Percentiles rank a stretch among this genome's conserved stretches.
These are phyloP conservation scores for Spathaspora girioi DNA, from an alignment of 805 yeast species.

Conservation along the genomic window DNA sequence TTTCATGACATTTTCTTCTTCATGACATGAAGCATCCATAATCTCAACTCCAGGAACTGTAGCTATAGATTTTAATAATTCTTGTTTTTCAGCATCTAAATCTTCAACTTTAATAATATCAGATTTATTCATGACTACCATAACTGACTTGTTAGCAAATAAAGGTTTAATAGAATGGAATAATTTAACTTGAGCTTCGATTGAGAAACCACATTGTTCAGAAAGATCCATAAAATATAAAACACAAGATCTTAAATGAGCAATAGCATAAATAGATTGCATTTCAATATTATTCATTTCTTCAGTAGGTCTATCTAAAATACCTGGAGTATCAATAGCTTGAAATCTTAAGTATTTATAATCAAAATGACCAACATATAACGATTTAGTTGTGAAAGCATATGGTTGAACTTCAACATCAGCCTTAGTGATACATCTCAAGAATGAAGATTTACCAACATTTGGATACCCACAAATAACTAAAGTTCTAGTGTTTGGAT, in stretches of 20 bases:
- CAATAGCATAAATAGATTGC: slow-evolving; percentile 99
- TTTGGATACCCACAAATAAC: slow-evolving; percentile 98
- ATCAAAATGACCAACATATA: slow-evolving; percentile 98
- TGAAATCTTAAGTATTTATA: slow-evolving; percentile 96
- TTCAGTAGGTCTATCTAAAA: slow-evolving; percentile 96
- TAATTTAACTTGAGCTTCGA: slow-evolving; percentile 95
- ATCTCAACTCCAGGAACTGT: slow-evolving; percentile 82
- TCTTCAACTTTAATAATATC: slow-evolving; percentile 88
- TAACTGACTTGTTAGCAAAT: slow-evolving; percentile 93
- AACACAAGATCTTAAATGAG: slow-evolving; percentile 95
- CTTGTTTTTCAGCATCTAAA: slow-evolving; percentile 71
- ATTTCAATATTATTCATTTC: slow-evolving; percentile 99
- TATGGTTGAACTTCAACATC: slow-evolving; percentile 99
- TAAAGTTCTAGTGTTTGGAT: slow-evolving; percentile 97
- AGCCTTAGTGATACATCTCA: slow-evolving; percentile 91
- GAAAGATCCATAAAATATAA: slow-evolving; percentile 97
- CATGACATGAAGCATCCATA: slow-evolving; percentile 88
- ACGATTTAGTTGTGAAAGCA: slow-evolving; percentile 96
- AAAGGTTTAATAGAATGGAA: slow-evolving; percentile 96
- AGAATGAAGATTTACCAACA: slow-evolving; percentile 96
- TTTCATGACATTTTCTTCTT: slow-evolving; percentile 91
- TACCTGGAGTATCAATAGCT: slow-evolving; percentile 99
- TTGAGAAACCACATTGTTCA: slow-evolving; percentile 98
- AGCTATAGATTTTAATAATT: slow-evolving; percentile 60
- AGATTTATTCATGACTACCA: slow-evolving; percentile 93